Conservation (phyloP, 495 filamentous ascomycete species). For the Hypoxylon perforatum region DNA sequence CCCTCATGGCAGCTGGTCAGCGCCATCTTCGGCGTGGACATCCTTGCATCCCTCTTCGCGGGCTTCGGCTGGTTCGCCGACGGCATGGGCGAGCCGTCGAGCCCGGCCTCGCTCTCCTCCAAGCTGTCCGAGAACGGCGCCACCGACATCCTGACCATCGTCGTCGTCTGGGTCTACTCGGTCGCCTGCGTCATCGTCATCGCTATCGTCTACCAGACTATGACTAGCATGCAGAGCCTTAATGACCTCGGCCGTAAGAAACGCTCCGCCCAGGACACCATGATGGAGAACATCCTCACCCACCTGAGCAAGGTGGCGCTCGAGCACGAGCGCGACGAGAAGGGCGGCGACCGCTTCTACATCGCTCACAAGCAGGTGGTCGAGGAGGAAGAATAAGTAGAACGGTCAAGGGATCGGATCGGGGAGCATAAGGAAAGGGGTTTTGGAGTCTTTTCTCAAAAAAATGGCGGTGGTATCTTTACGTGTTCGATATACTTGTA, state of each 20-base stretch:
- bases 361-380: constrained; percentile 70
- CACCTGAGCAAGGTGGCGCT: constrained; percentile 80
- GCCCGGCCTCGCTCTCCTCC: constrained; percentile 33
- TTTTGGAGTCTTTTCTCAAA: constrained; percentile 9
- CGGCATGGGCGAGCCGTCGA: constrained; percentile 43
- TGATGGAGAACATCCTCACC: constrained; percentile 83
- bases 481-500: constrained; percentile 7
- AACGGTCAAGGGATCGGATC: background rate
- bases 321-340: constrained; percentile 72
- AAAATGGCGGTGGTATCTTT: constrained; percentile 2
- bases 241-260: constrained; percentile 84
- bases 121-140: constrained; percentile 67
- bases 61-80: constrained; percentile 80
- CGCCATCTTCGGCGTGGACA: constrained; percentile 81
- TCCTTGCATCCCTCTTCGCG: constrained; percentile 82
- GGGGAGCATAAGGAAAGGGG: constrained; percentile 13
- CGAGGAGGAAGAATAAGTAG: constrained; percentile 68
- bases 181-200: constrained; percentile 82
- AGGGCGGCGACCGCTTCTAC: constrained; percentile 66
- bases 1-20: constrained; percentile 82
- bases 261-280: constrained; percentile 75
- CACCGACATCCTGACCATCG: constrained; percentile 77
- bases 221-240: constrained; percentile 73
- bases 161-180: constrained; percentile 81
- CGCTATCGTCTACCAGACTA: constrained; percentile 79